phyloP scores from a whole-genome alignment of 495 filamentous ascomycete species.

The Talaromyces nanjingensis region DNA sequence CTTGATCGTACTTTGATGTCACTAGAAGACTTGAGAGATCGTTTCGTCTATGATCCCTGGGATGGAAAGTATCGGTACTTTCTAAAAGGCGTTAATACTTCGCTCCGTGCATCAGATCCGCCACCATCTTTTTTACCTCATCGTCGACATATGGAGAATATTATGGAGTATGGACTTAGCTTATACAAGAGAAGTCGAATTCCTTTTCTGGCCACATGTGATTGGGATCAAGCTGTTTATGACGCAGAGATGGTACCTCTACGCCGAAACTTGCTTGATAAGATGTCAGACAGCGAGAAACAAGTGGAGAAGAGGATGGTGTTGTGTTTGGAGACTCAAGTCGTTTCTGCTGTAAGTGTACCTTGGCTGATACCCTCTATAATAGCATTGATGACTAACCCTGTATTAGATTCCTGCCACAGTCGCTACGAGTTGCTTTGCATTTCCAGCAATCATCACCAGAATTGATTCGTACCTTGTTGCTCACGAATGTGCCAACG shows the following conservation, averaged over 20 bases:
- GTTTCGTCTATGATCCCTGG: slow-evolving; percentile 66
- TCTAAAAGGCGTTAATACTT: slow-evolving; percentile 26
- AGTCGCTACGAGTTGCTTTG: slow-evolving; percentile 58
- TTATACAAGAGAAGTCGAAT: slow-evolving; percentile 48
- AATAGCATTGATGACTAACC: slow-evolving; percentile 17
- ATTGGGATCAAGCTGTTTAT: slow-evolving; percentile 68
- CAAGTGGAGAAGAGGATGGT: slow-evolving; percentile 25
- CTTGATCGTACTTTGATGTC: slow-evolving; percentile 49
- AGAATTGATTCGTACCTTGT: slow-evolving; percentile 78
- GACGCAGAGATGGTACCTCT: slow-evolving; percentile 64
- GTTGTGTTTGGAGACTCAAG: slow-evolving; percentile 58
- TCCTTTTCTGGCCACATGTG: slow-evolving; percentile 35
- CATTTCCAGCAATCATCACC: slow-evolving; percentile 77
- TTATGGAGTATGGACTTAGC: slow-evolving; percentile 59
- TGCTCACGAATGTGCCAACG: slow-evolving; percentile 61
- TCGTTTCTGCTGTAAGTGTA: slow-evolving; percentile 64
- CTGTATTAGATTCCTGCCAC: slow-evolving; percentile 53
- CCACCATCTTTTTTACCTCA: slow-evolving; percentile 42
- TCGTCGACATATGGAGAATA: slow-evolving; percentile 48
- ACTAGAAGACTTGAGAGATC: slow-evolving; percentile 51
- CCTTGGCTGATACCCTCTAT: background rate
- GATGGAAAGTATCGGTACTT: slow-evolving; percentile 57
- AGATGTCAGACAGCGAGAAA: slow-evolving; percentile 44
- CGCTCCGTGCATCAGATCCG: slow-evolving; percentile 42
- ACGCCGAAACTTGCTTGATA: slow-evolving; percentile 76